These are phyloP conservation scores for Spathaspora sp. DNA, from an alignment of 805 yeast genomes.

Conservation along the genomic window DNA sequence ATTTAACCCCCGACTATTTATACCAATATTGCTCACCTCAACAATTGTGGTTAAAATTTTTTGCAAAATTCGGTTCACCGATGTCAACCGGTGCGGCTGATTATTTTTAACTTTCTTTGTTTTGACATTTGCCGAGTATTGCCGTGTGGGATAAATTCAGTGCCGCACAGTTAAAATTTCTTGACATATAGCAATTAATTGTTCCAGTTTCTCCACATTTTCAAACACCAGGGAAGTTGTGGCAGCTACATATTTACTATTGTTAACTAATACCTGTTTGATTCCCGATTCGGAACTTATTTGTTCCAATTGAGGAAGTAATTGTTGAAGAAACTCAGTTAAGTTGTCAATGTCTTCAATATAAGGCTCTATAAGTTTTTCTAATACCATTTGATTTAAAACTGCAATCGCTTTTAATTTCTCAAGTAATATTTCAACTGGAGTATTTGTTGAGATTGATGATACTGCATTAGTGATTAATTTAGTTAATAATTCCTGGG, in stretches of 20 bases:
- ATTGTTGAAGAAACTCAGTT: constrained; percentile 7
- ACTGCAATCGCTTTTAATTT: constrained; percentile 15
- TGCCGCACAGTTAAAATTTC: not conserved
- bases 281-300: constrained; percentile 4
- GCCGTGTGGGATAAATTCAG: not conserved
- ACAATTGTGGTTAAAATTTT: not conserved
- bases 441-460: not conserved
- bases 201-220: not conserved
- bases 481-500: not conserved
- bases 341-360: not conserved
- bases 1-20: not conserved
- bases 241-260: constrained; percentile 29
- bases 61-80: not conserved
- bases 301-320: constrained; percentile 2
- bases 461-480: not conserved
- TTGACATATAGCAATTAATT: not conserved
- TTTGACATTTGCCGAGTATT: not conserved
- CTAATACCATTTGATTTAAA: not conserved
- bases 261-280: constrained; percentile 21
- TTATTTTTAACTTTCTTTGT: not conserved
- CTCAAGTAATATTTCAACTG: constrained; percentile 2
- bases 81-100: not conserved
- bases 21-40: not conserved
- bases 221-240: constrained; percentile 9
- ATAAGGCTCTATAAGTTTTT: not conserved